Evolutionary conservation across 2,329 filamentous ascomycete genomes (phyloP).

Genomic region (Colletotrichum cuscutae): DNA sequence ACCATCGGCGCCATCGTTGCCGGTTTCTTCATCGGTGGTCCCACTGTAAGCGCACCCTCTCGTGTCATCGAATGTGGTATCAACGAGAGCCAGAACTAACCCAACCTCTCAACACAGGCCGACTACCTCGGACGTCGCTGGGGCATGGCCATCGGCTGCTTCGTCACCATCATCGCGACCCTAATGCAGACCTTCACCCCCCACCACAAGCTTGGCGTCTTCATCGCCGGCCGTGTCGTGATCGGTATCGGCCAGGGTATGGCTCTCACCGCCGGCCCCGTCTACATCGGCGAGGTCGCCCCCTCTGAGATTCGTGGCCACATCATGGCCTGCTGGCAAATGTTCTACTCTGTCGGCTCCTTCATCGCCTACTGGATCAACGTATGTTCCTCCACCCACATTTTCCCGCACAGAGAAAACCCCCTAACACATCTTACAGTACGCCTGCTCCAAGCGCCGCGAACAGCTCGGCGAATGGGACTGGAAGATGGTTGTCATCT

Average conservation of each 20-base stretch:
- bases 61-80: too few species aligned
- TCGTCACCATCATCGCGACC: constrained; percentile 74
- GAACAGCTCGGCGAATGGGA: constrained; percentile 74
- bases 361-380: constrained; percentile 67
- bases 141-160: constrained; percentile 73
- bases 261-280: constrained; percentile 48
- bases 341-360: constrained; percentile 71
- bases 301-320: constrained; percentile 57
- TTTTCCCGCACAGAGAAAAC: too few species aligned
- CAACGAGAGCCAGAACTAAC: neutral
- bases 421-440: neutral
- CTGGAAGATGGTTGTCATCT: constrained; percentile 78
- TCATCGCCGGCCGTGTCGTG: constrained; percentile 75
- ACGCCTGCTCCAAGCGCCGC: constrained; percentile 66
- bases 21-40: constrained; percentile 76
- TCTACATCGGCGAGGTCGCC: constrained; percentile 35
- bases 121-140: constrained; percentile 71
- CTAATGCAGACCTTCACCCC: constrained; percentile 76
- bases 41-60: constrained; percentile 51
- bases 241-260: constrained; percentile 78
- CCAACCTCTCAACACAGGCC: constrained; percentile 43
- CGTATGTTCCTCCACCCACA: neutral
- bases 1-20: constrained; percentile 77
- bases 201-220: constrained; percentile 68
- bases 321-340: constrained; percentile 76